Evolutionary conservation across 2,329 filamentous ascomycete genomes (phyloP).

Genomic region (Thermoascus crustaceus): DNA sequence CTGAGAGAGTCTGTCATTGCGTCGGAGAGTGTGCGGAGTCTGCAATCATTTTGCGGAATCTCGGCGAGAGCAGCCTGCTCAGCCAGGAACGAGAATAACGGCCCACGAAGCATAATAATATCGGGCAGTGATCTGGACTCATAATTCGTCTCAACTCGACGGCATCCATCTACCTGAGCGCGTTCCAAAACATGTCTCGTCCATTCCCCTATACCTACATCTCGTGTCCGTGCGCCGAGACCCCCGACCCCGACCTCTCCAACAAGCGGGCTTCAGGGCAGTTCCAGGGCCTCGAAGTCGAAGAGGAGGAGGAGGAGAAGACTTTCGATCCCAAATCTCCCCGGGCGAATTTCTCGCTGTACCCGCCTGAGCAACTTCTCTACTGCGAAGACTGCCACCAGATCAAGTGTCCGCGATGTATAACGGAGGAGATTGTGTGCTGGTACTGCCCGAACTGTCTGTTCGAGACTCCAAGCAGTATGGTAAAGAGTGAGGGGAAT

Average conservation of each 20-base stretch:
- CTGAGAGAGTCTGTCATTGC: too few species aligned
- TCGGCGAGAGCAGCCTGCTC: too few species aligned
- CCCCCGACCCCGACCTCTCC: constrained; percentile 32
- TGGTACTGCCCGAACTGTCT: constrained; percentile 94
- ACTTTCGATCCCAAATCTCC: constrained; percentile 80
- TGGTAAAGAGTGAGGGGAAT: constrained; percentile 86
- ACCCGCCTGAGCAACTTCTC: constrained; percentile 83
- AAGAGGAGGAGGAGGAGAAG: constrained; percentile 57
- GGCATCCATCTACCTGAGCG: background rate
- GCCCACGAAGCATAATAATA: too few species aligned
- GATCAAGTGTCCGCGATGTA: constrained; percentile 86
- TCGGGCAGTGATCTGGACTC: background rate
- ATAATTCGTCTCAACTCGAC: background rate
- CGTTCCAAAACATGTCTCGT: constrained; percentile 41
- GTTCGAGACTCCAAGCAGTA: constrained; percentile 91
- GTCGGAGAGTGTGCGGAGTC: too few species aligned
- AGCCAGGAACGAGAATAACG: too few species aligned
- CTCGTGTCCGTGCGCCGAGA: constrained; percentile 55
- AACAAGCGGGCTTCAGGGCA: constrained; percentile 31
- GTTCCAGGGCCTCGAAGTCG: constrained; percentile 16
- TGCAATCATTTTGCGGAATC: too few species aligned
- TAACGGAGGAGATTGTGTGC: constrained; percentile 85
- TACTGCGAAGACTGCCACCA: constrained; percentile 98
- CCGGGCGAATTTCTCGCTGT: constrained; percentile 83
- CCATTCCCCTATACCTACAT: constrained; percentile 57